A percentile compares a stretch with the other conserved stretches of the same genome.
phyloP scores from a whole-genome alignment of 2,329 filamentous ascomycete species.

The Coleophoma crateriformis region DNA sequence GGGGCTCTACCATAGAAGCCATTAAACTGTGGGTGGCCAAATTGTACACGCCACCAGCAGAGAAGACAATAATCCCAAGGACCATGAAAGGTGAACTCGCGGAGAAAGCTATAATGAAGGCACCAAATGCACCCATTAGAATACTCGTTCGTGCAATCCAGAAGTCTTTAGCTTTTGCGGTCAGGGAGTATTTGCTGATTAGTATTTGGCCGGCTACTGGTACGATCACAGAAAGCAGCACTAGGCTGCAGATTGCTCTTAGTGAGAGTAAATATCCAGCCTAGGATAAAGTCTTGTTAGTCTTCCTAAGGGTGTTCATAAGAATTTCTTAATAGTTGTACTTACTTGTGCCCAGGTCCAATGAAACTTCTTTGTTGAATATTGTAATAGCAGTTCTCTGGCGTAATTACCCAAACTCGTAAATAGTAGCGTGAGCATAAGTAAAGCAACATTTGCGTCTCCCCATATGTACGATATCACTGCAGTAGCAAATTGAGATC shows the following conservation, averaged over 20 bases:
- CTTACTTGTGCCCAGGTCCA: slow-evolving; percentile 39
- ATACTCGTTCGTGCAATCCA: slow-evolving; percentile 20
- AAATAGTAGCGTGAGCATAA: slow-evolving; percentile 2
- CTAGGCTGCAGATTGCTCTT: not conserved
- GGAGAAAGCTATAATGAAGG: slow-evolving; percentile 6
- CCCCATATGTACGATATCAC: not conserved
- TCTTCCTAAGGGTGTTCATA: too few species aligned
- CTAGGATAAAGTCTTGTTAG: not conserved
- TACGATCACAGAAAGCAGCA: not conserved
- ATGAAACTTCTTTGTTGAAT: slow-evolving; percentile 43
- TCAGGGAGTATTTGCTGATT: not conserved
- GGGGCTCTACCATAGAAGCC: slow-evolving; percentile 46
- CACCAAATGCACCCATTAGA: slow-evolving; percentile 6
- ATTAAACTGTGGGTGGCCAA: slow-evolving; percentile 42
- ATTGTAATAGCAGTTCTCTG: slow-evolving; percentile 41
- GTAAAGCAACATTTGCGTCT: not conserved
- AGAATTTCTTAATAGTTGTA: too few species aligned
- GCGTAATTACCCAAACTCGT: slow-evolving; percentile 9
- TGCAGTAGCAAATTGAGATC: too few species aligned
- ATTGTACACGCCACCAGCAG: slow-evolving; percentile 37
- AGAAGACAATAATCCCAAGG: slow-evolving; percentile 25
- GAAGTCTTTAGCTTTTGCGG: not conserved
- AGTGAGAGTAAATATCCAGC: slow-evolving; percentile 12
- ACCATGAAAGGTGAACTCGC: slow-evolving; percentile 1
- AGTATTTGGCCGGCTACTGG: not conserved